phyloP scores from a whole-genome alignment of 2,329 filamentous ascomycete species.

The Penicillium sp. region DNA sequence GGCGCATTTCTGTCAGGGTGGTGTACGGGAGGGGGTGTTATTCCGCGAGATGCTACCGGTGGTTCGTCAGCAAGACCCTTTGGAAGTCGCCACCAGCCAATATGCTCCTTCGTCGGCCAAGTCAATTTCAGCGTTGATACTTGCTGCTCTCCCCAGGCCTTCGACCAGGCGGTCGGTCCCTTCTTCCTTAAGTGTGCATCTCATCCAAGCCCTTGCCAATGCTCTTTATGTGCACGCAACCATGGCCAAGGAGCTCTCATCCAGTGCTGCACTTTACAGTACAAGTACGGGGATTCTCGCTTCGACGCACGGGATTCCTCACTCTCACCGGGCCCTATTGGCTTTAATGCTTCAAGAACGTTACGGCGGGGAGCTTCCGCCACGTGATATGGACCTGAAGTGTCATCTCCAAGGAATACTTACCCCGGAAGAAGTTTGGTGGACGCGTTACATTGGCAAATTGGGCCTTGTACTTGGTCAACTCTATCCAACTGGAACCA shows the following conservation, averaged over 20 bases:
- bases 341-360: conserved; percentile 33
- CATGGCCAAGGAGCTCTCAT: conserved; percentile 32
- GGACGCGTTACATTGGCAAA: conserved; percentile 32
- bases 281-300: conserved; percentile 33
- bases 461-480: conserved; percentile 28
- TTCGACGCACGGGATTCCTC: conserved; percentile 33
- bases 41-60: conserved; percentile 58
- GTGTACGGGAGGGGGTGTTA: conserved; percentile 77
- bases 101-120: conserved; percentile 48
- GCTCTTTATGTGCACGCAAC: conserved; percentile 31
- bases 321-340: conserved; percentile 32
- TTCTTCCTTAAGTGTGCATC: conserved; percentile 21
- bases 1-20: conserved; percentile 79
- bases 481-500: conserved; percentile 31
- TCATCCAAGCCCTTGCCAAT: conserved; percentile 32
- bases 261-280: conserved; percentile 29
- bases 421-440: conserved; percentile 34
- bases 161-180: conserved; percentile 22
- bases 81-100: conserved; percentile 56
- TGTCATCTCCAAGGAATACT: conserved; percentile 27
- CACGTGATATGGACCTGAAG: conserved; percentile 29
- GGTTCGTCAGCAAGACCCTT: conserved; percentile 61
- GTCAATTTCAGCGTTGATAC: conserved; percentile 48
- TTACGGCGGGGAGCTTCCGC: conserved; percentile 33
- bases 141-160: conserved; percentile 43